phyloP scores from a whole-genome alignment of 2,329 filamentous ascomycete species.

The Lachnellula cervina region DNA sequence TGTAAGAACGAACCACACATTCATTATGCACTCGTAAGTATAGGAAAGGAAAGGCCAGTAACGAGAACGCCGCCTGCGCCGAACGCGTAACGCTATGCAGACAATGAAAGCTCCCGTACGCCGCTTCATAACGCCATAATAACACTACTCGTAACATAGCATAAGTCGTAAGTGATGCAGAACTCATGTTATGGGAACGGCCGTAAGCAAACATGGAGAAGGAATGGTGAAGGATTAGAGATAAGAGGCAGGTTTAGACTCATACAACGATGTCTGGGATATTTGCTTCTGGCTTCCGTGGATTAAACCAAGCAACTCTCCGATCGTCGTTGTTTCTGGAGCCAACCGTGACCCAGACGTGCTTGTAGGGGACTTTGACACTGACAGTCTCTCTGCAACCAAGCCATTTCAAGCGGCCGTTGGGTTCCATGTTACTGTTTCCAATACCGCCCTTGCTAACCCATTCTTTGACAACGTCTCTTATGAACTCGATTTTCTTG shows the following conservation, averaged over 20 bases:
- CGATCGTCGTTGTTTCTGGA: conserved; percentile 53
- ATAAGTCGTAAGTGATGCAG: not conserved
- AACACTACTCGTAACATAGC: not conserved
- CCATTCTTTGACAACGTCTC: conserved; percentile 66
- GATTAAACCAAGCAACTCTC: conserved; percentile 33
- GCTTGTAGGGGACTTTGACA: conserved; percentile 51
- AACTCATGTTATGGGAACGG: not conserved
- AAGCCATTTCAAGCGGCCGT: conserved; percentile 52
- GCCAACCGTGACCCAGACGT: conserved; percentile 66
- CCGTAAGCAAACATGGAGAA: not conserved
- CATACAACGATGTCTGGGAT: conserved; percentile 28
- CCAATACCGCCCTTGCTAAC: conserved; percentile 64
- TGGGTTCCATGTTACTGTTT: conserved; percentile 52
- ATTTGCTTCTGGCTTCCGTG: conserved; percentile 26
- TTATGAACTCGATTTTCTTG: conserved; percentile 69
- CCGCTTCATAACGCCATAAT: not conserved
- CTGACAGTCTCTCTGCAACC: conserved; percentile 53
- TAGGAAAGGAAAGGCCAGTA: not conserved
- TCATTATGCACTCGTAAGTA: not conserved
- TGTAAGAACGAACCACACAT: not conserved
- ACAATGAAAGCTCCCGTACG: not conserved
- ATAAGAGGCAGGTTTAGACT: not conserved
- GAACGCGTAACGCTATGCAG: conserved; percentile 16
- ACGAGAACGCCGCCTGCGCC: conserved; percentile 6
- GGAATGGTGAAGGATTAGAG: not conserved